Conservation (phyloP, 495 filamentous ascomycete species). For the Aspergillus wentii region DNA sequence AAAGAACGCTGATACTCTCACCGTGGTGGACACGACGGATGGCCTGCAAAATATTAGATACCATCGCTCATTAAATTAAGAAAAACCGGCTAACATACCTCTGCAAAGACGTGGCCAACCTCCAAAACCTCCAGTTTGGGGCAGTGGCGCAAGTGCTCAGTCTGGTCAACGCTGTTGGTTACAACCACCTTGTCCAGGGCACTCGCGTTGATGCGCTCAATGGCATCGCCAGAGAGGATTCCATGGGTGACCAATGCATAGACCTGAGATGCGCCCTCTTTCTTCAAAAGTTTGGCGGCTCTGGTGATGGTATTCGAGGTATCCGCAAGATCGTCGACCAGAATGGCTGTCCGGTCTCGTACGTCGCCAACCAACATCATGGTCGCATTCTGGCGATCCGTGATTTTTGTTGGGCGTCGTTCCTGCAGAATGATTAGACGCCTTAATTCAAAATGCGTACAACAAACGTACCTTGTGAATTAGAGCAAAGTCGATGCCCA, state of each 20-base stretch:
- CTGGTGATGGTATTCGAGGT: slow-evolving; percentile 96
- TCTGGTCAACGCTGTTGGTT: slow-evolving; percentile 90
- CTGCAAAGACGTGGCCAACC: slow-evolving; percentile 87
- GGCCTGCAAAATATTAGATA: slow-evolving; percentile 49
- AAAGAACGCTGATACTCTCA: slow-evolving; percentile 95
- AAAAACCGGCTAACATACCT: slow-evolving; percentile 47
- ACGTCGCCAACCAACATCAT: slow-evolving; percentile 99
- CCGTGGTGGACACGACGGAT: slow-evolving; percentile 96
- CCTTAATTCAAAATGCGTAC: slow-evolving; percentile 8
- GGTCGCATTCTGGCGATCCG: slow-evolving; percentile 89
- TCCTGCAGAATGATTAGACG: slow-evolving; percentile 54
- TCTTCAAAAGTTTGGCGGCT: slow-evolving; percentile 94
- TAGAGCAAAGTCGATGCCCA: slow-evolving; percentile 89
- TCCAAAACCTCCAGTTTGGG: slow-evolving; percentile 90
- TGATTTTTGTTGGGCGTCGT: slow-evolving; percentile 90
- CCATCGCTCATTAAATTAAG: slow-evolving; percentile 7
- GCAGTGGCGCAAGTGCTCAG: slow-evolving; percentile 68
- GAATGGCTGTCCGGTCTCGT: slow-evolving; percentile 70
- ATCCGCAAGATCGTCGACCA: slow-evolving; percentile 92
- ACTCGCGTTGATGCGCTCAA: slow-evolving; percentile 87
- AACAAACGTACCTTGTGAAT: slow-evolving; percentile 81
- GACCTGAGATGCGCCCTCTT: slow-evolving; percentile 81
- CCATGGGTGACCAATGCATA: slow-evolving; percentile 93
- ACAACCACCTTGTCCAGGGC: slow-evolving; percentile 87
- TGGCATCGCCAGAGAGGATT: slow-evolving; percentile 89